Evolutionary conservation across 176 grass and related monocot species (phyloP), one percentile per base, ranked within the genome.

Genomic region (Eragrostis nindensis): DNA sequence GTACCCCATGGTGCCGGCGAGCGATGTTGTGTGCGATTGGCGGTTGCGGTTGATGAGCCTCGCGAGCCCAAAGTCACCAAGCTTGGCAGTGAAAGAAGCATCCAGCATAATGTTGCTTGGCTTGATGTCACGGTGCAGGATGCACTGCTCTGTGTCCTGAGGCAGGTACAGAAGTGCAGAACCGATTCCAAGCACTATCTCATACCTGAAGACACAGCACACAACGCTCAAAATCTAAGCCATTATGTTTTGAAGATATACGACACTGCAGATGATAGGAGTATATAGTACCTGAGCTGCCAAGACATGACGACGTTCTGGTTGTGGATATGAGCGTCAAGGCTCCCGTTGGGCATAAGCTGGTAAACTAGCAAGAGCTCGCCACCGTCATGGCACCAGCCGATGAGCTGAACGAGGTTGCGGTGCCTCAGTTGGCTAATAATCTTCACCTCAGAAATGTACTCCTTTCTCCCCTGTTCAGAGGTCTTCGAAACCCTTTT

Each of bases 331-430:
- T 91, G 76, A 1, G 45, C 32, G 61, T 87, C 80, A 1, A 91
- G 80, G 39, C 85, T 91, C 19, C 80, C 89, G 5, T 87, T 87
- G 36, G 79, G 89, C 85, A 91, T 72, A n/a, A 85, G 67, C 67
- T 85, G 44, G 25, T 84, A 84, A 8, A 84, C 82, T 16, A 74
- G 50, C 18, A 74, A 73, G 78, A 82, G 30, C 19, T 67, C 76
- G 10, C 73, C 68, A 16, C 60, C 47, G 11, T 44, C 75, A 21
- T 92, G 82, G 82, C 86, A 92, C 86, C 86, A 92, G 46, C 90
- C 90, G 14, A 85, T 41, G 22, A 92, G 73, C 55, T 85, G 76
- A 9, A 92, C 81, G 0, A 89, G 76, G 52, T 89, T 84, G 7
- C 81, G 87, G 32, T 89, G 87, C 42, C 87, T 61, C 75, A 89